These are phyloP conservation scores for Herpomyces periplanetae DNA, from an alignment of 2,329 filamentous ascomycete species.

Conservation along the genomic window DNA sequence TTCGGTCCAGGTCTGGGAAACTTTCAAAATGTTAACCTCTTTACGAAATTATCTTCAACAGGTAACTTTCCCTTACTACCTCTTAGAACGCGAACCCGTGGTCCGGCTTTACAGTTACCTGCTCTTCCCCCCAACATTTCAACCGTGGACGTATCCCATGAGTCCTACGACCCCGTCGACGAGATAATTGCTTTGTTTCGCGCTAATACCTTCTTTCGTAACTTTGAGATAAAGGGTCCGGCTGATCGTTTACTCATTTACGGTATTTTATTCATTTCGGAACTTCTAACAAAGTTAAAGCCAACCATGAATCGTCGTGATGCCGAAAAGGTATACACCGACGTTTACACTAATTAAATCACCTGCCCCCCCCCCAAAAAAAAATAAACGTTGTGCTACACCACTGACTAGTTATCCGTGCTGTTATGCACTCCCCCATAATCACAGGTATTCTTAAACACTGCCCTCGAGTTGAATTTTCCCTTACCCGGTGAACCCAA, in stretches of 20 bases:
- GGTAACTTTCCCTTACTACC: conserved; percentile 86
- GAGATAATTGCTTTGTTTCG: conserved; percentile 74
- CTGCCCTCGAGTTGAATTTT: conserved; percentile 71
- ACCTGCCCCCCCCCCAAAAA: too few species aligned
- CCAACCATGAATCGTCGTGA: conserved; percentile 23
- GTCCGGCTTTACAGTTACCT: conserved; percentile 59
- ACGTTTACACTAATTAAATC: too few species aligned
- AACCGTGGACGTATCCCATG: conserved; percentile 33
- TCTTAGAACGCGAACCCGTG: conserved; percentile 67
- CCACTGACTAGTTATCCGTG: conserved; percentile 10
- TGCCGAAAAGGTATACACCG: conserved; percentile 18
- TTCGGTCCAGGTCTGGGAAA: background rate
- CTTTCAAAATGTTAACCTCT: conserved; percentile 5
- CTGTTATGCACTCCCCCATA: too few species aligned
- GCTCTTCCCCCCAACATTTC: conserved; percentile 14
- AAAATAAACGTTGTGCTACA: conserved; percentile 2
- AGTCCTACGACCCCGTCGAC: conserved; percentile 84
- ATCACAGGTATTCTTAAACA: conserved; percentile 49
- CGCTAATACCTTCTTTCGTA: conserved; percentile 93
- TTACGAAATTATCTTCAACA: conserved; percentile 12
- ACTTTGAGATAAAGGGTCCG: conserved; percentile 92
- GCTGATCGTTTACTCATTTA: conserved; percentile 84
- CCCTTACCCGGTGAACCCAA: conserved; percentile 66
- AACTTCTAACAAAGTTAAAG: conserved; percentile 58
- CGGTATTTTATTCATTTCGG: conserved; percentile 72